These are phyloP conservation scores for Penicillium antarcticum DNA, from an alignment of 495 filamentous ascomycete genomes.

Conservation along the genomic window DNA sequence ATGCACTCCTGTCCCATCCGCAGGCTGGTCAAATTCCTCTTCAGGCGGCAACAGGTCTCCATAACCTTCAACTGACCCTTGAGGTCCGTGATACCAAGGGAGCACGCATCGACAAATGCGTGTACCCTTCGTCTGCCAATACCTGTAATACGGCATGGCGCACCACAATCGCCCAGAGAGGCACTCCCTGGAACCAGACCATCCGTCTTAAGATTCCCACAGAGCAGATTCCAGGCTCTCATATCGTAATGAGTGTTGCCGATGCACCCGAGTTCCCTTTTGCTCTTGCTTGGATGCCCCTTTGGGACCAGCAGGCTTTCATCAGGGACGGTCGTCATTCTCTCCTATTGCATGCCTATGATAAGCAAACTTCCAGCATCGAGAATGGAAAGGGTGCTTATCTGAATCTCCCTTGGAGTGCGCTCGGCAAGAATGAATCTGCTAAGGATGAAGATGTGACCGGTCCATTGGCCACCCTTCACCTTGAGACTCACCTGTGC, in stretches of 20 bases:
- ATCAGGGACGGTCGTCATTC: constrained; percentile 81
- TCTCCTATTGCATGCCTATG: constrained; percentile 80
- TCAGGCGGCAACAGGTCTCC: constrained; percentile 55
- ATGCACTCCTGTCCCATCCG: constrained; percentile 77
- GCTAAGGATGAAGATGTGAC: constrained; percentile 71
- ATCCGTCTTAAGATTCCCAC: constrained; percentile 77
- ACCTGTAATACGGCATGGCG: constrained; percentile 78
- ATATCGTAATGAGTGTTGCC: constrained; percentile 85
- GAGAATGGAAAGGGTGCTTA: constrained; percentile 74
- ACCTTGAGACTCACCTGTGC: constrained; percentile 84
- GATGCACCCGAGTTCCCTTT: constrained; percentile 84
- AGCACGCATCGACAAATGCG: constrained; percentile 79
- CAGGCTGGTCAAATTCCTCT: constrained; percentile 71
- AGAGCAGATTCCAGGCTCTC: constrained; percentile 76
- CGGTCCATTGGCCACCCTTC: constrained; percentile 70
- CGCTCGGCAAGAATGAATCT: constrained; percentile 59
- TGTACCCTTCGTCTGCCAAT: constrained; percentile 80
- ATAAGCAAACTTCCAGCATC: constrained; percentile 72
- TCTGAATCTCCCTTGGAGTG: constrained; percentile 73
- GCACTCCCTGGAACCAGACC: constrained; percentile 81
- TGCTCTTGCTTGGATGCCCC: constrained; percentile 85
- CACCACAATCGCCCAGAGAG: constrained; percentile 73
- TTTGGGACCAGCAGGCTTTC: constrained; percentile 92
- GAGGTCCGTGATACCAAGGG: constrained; percentile 78
- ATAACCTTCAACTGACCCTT: constrained; percentile 82